These are phyloP conservation scores for Linnemannia hyalina DNA, from an alignment of 192 early-diverging fungal species.

Conservation along the genomic window DNA sequence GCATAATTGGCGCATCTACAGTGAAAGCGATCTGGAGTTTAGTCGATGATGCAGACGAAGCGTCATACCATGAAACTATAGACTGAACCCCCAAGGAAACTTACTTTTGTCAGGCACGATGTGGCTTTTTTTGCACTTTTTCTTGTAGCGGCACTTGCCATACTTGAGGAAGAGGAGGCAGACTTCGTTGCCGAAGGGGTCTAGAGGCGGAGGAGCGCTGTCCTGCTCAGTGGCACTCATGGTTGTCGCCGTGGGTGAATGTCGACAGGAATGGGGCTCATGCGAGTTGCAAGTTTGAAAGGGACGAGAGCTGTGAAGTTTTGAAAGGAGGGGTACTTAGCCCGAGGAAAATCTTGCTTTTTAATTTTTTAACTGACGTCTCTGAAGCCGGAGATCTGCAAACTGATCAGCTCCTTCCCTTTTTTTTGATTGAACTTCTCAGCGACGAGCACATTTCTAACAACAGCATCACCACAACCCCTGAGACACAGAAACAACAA, in stretches of 20 bases:
- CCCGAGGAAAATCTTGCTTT: background rate
- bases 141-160: conserved; percentile 50
- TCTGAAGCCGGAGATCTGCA: background rate
- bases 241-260: conserved; percentile 3
- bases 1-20: conserved; percentile 33
- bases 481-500: background rate
- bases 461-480: background rate
- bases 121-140: conserved; percentile 53
- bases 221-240: conserved; percentile 12
- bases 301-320: background rate
- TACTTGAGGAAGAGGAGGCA: conserved; percentile 63
- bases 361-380: background rate
- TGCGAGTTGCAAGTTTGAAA: background rate
- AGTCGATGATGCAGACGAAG: background rate
- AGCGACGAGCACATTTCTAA: background rate
- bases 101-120: conserved; percentile 41
- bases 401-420: background rate
- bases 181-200: conserved; percentile 54
- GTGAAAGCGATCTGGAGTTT: background rate
- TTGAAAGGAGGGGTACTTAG: background rate
- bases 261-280: background rate
- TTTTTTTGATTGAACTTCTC: background rate
- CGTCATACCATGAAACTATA: background rate
- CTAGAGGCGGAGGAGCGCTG: conserved; percentile 20
- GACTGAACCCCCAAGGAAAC: background rate